Base-by-base conservation (phyloP, 257 asterid genomes). In the Osmanthus fragrans region DNA sequence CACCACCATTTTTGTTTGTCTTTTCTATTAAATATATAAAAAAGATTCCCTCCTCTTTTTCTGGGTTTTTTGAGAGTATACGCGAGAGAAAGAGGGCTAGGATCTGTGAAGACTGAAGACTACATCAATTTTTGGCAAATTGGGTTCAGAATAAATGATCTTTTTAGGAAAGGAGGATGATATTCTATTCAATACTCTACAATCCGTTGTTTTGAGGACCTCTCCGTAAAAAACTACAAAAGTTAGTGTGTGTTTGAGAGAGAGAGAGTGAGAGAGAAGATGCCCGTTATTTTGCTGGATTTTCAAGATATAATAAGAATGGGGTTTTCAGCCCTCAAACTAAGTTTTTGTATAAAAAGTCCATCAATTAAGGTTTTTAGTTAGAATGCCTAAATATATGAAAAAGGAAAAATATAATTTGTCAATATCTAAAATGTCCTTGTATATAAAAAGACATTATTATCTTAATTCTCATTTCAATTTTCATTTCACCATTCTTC, bases 1-100 rank as follows among this genome's bases (percentile, higher is more conserved):
- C 84, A 87, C 98, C 85, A 89, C 97, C 98, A 93, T 93, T 89
- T 34, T 47, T 29, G 42, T 21, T 66, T 13, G 30, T 32, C 23
- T 16, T 25, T 63, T 32, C 30, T 23, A 71, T 7, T 1, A 74
- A 76, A 29, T 10, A 30, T 68, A 76, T 18, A 6, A 72, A 11
- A 75, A 75, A 66, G 39, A 32, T 33, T 39, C 72, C 47, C 30
- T 21, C 4, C 7, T 5, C 77, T 13, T 75, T 70, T 49, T 19
- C 13, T 40, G 75, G 32, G 56, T 3, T 21, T 71, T 71, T 39
- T 18, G 33, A 71, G 63, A 71, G 37, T 42, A 1, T 40, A 19
- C 30, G 74, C 2, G 6, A 70, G 73, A 76, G 16, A 70, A 27
- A 33, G n/a, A 30, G 39, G 47, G 27, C 16, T 37, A 76, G 78